Percentiles rank a stretch among this genome's conserved stretches.
Evolutionary conservation across 768 basidiomycete species (phyloP).

Genomic region (Termitomyces heimii): DNA sequence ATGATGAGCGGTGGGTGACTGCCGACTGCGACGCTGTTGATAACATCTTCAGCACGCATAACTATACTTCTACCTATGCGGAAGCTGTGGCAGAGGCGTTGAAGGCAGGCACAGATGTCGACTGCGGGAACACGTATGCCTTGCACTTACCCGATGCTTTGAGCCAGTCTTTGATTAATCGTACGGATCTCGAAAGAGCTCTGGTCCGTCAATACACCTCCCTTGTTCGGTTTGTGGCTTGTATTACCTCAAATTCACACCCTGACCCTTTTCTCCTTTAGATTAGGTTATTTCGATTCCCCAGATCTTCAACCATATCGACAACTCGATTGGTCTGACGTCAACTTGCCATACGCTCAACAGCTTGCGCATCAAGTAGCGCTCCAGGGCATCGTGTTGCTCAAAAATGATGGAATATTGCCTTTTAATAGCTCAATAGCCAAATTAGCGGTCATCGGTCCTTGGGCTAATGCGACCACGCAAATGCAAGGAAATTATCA

Average conservation of each 20-base stretch:
- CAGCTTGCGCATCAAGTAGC: constrained; percentile 47
- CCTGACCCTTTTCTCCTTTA: constrained; percentile 12
- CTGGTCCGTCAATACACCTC: constrained; percentile 45
- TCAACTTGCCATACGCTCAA: constrained; percentile 43
- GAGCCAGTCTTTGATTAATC: constrained; percentile 39
- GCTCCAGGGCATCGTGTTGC: constrained; percentile 47
- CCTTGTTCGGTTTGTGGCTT: constrained; percentile 39
- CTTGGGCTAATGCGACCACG: constrained; percentile 50
- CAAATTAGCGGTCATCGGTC: constrained; percentile 54
- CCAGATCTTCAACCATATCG: constrained; percentile 43
- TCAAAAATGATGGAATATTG: constrained; percentile 60
- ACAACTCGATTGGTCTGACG: constrained; percentile 40
- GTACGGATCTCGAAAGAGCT: constrained; percentile 35
- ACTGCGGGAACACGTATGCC: constrained; percentile 47
- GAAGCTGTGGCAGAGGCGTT: constrained; percentile 45
- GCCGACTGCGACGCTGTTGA: constrained; percentile 51
- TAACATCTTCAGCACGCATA: constrained; percentile 47
- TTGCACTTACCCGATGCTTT: constrained; percentile 40
- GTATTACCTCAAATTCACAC: not conserved
- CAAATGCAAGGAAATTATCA: constrained; percentile 56
- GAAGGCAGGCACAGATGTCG: constrained; percentile 49
- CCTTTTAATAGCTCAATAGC: constrained; percentile 42
- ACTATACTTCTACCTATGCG: constrained; percentile 36
- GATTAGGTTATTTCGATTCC: constrained; percentile 55
- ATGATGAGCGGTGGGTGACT: constrained; percentile 48